Base-by-base conservation (phyloP, 2,329 filamentous ascomycete genomes). In the Aspergillus hortae region DNA sequence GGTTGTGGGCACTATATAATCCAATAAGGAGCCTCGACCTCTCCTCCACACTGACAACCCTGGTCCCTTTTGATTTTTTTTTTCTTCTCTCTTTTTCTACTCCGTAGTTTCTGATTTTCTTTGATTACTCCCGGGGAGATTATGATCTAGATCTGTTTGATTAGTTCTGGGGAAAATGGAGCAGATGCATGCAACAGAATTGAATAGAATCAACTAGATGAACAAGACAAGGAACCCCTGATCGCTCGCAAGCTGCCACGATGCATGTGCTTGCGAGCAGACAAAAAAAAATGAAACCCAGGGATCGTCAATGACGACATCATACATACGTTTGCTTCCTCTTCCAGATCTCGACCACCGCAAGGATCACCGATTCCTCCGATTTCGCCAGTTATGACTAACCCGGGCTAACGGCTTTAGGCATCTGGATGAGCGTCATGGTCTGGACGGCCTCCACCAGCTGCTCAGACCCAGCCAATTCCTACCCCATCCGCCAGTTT, bases 381-480 rank as follows among this genome's bases (percentile, higher is more conserved):
- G 57, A 59, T 36, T 46, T 58, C 57, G 57, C 53, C 46, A 49
- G 9, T 55, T 49, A 46, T 38, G 32, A 43, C 33, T 45, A 46
- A 45, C 33, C n/a, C 17, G 17, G 12, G 10, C 19, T 44, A 44
- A 44, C 32, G 6, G 11, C 11, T 19, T 43, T 40, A 14, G 43
- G 23, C 19, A 42, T 12, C 38, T 6, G 30, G n/a, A 14, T 27
- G 10, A 45, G 23, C 25, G 15, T 21, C 30, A 7, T 46, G 35
- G n/a, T 27, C 23, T 38, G 27, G 19, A 36, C 35, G 32, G 7
- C 15, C 23, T 19, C 43, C 27, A 32, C 27, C 21, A 44, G 43
- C 43, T 27, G 21, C 17, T 12, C 6, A 10, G 38, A 17, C 14
- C 40, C 40, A 3, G 15, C 11, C 40, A 42, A 23, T 42, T 42